A percentile compares a stretch with the other conserved stretches of the same genome.
phyloP scores from a whole-genome alignment of 192 early-diverging fungal species.

The Gaertneriomyces sp. region DNA sequence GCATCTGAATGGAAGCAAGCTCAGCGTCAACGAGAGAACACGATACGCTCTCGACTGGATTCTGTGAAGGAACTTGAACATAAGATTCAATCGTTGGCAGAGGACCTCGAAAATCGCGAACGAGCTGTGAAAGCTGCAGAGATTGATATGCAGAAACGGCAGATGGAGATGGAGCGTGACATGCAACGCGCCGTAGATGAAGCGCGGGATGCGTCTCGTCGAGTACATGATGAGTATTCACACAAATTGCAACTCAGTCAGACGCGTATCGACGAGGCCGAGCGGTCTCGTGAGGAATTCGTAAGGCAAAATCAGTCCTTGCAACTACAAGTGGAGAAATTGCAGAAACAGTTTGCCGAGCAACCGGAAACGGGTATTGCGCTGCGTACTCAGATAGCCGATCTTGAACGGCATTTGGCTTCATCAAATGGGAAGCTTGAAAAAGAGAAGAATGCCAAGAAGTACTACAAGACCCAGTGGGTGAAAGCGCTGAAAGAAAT shows the following conservation, averaged over 20 bases:
- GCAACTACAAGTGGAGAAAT: constrained; percentile 2
- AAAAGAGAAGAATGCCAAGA: constrained; percentile 26
- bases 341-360: constrained; percentile 21
- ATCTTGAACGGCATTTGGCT: constrained; percentile 7
- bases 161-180: constrained; percentile 25
- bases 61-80: constrained; percentile 32
- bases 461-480: constrained; percentile 42
- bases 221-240: constrained; percentile 39
- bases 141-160: constrained; percentile 3
- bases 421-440: constrained; percentile 26
- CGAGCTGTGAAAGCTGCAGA: constrained; percentile 18
- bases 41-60: constrained; percentile 20
- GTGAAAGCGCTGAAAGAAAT: constrained; percentile 31
- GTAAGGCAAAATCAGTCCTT: constrained; percentile 16
- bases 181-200: constrained; percentile 16
- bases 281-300: constrained; percentile 26
- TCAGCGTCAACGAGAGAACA: constrained; percentile 31
- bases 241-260: constrained; percentile 35
- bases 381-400: constrained; percentile 26
- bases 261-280: constrained; percentile 24
- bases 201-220: constrained; percentile 24
- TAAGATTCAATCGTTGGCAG: constrained; percentile 18
- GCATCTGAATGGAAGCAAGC: constrained; percentile 36
- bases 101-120: constrained; percentile 35
- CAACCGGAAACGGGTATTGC: too few species aligned